Base-by-base conservation (phyloP, 2,329 filamentous ascomycete genomes). In the Colletotrichum sp. region DNA sequence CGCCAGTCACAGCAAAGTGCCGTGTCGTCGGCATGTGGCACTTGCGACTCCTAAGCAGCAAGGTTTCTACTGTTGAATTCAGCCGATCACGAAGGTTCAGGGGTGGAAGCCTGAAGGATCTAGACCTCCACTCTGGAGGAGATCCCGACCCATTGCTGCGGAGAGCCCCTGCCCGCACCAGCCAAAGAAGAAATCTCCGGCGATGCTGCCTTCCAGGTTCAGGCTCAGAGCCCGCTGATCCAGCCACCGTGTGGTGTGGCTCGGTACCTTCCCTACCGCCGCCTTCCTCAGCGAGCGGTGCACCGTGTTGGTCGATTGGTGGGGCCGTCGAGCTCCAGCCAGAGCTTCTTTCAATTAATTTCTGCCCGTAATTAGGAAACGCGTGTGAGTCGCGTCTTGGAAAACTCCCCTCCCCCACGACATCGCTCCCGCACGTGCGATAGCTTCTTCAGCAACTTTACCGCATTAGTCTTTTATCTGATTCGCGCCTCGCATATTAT, bases 1-100 rank as follows among this genome's bases (percentile, higher is more conserved):
- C 72, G 30, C 63, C 69, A 72, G 73, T 75, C 63, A 36, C 55
- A 75, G 69, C 36, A 64, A 64, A 67, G 44, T 64, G 57, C 69
- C 70, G 70, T 68, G 44, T 64, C 44, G 44, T 60, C 34, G 59
- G 70, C 34, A 52, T 39, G 59, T 68, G 57, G 73, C 73, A 52
- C 34, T 39, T 32, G 52, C 34, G 36, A 65, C 60, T 65, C 19
- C 39, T 9, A 27, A 30, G 34, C 25, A 15, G 25, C 15, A n/a
- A 71, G 44, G 39, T 55, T 69, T 36, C 30, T 69, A 12, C 32
- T 25, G 59, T 64, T 25, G 44, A 28, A 27, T 32, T 61, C 34
- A 59, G 63, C 71, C 60, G 32, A 19, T n/a, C 65, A 65, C 7
- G 32, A 65, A 59, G 44, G 66, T 65, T 59, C 71, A 65, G 66